A percentile compares a stretch with the other conserved stretches of the same genome.
phyloP scores from a whole-genome alignment of 306 rosid species.

The Albizia julibrissin region DNA sequence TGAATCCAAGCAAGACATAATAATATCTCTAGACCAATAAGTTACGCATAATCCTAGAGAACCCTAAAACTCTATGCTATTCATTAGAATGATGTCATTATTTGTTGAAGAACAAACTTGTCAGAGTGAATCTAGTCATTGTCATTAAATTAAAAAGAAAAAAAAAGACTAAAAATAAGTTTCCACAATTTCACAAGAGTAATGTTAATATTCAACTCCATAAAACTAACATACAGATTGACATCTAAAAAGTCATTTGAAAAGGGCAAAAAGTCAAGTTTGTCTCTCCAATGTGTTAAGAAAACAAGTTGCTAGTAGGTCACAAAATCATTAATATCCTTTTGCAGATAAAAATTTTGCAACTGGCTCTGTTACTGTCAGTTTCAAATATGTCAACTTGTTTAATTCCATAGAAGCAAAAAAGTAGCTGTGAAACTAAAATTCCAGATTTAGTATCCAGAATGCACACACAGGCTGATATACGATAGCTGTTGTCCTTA shows the following conservation, averaged over 20 bases:
- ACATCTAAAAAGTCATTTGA: background rate
- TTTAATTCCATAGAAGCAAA: background rate
- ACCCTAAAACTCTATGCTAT: background rate
- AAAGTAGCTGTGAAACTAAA: background rate
- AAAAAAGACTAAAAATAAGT: background rate
- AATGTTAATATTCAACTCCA: conserved; percentile 20
- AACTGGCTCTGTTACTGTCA: background rate
- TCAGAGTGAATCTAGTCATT: background rate
- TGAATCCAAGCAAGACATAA: background rate
- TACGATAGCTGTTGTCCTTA: background rate
- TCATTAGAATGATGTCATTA: background rate
- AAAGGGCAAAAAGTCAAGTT: background rate
- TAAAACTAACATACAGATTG: background rate
- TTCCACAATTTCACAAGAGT: conserved; percentile 1
- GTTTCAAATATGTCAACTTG: background rate
- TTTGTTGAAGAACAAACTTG: background rate
- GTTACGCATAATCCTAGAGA: background rate
- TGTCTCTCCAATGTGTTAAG: background rate
- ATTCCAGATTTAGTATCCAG: background rate
- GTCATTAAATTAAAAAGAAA: background rate
- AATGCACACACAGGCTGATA: background rate
- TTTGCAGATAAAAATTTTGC: background rate
- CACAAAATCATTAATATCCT: background rate
- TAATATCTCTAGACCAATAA: background rate
- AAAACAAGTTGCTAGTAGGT: background rate